Evolutionary conservation across 108 stramenopile species (phyloP).

Genomic region (Skeletonema tropicum): DNA sequence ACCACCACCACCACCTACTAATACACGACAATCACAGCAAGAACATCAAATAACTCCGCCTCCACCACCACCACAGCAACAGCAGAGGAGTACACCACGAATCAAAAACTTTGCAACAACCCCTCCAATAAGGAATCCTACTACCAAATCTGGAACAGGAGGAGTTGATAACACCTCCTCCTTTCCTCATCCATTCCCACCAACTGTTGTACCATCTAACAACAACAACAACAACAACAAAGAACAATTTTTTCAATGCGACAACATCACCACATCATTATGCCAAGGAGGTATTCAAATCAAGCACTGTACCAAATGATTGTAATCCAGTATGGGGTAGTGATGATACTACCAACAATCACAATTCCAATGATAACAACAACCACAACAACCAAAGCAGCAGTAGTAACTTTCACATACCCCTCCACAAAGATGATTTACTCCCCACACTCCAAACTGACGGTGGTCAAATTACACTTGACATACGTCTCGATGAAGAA

Average conservation of each 20-base stretch:
- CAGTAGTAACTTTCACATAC: constrained; percentile 47
- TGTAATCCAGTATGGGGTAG: constrained; percentile 75
- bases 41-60: neutral
- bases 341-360: neutral
- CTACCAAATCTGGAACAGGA: constrained; percentile 1
- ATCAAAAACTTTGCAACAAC: neutral
- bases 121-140: neutral
- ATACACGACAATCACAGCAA: neutral
- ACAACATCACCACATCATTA: constrained; percentile 24
- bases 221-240: neutral
- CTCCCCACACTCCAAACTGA: constrained; percentile 52
- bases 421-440: constrained; percentile 64
- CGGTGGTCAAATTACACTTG: constrained; percentile 46
- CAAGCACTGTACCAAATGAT: constrained; percentile 61
- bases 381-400: neutral
- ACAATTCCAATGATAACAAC: neutral
- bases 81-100: neutral
- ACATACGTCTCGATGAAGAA: constrained; percentile 77
- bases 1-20: neutral
- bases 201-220: neutral
- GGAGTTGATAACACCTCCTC: neutral
- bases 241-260: neutral
- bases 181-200: neutral
- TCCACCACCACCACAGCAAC: neutral
- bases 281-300: constrained; percentile 41